Evolutionary conservation across 129 eudicot genomes (phyloP), one percentile per base, ranked within the genome.

Genomic region (Escallonia rubra): DNA sequence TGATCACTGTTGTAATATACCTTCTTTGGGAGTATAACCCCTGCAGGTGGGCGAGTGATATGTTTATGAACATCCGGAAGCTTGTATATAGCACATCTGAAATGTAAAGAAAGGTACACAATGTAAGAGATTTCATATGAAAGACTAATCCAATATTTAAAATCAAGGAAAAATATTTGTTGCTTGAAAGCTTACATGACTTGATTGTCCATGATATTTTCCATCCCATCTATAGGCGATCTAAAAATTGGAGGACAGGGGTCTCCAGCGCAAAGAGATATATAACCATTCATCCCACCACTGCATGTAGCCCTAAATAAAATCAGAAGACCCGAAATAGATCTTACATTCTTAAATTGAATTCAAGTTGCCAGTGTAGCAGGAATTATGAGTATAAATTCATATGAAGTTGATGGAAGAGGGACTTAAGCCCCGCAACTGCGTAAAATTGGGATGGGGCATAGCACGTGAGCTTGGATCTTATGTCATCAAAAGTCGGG

Each of bases 251-350:
- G 94, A 63, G 98, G 95, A 52, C 95, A 88, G 14, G 91, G 95
- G 70, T 91, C 98, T 71, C 98, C 98, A 61, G 76, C 73, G 40
- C 96, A 88, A 66, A 83, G 91, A 43, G 95, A 91, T 47, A 91
- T 64, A 77, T 81, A 91, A 10, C 98, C 98, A 55, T 91, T 88
- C 98, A 91, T 91, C 55, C 98, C 96, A 67, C 89, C 91, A 71
- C 96, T 91, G 91, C 84, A 88, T 41, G 68, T 45, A 85, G 53
- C 71, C 76, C 44, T 68, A 62, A 72, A 72, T 47, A 40, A 66
- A 68, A 75, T 73, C 38, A 86, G 64, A 77, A 67, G 11, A 42
- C 10, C 13, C 61, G 41, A 61, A 43, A 60, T 13, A 67, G 67
- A 60, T 34, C 2, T 40, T 0, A 23, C 34, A 23, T 23, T 23